Conservation (phyloP, 306 rosid genomes). For the Senna tora region DNA sequence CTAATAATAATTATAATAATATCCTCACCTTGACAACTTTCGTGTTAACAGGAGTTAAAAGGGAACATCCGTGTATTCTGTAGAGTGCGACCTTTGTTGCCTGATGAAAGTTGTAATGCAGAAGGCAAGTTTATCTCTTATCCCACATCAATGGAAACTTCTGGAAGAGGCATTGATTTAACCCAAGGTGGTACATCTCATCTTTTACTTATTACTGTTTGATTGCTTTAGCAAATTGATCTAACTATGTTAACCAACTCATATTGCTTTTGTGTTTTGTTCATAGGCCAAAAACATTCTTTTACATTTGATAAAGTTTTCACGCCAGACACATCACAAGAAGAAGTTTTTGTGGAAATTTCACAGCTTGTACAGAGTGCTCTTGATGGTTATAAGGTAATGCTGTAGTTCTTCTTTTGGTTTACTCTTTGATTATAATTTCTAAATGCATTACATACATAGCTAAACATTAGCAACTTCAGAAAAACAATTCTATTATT, state of each 20-base stretch:
- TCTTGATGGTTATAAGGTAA: slow-evolving; percentile 98
- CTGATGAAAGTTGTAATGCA: slow-evolving; percentile 64
- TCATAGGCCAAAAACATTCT: slow-evolving; percentile 84
- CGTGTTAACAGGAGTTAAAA: slow-evolving; percentile 74
- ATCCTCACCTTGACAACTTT: slow-evolving; percentile 28
- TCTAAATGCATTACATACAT: slow-evolving; percentile 26
- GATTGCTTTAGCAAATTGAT: slow-evolving; percentile 22
- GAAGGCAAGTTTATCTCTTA: slow-evolving; percentile 75
- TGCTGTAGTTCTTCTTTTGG: slow-evolving; percentile 31
- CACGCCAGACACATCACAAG: slow-evolving; percentile 77
- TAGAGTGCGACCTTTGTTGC: slow-evolving; percentile 88
- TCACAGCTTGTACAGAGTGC: slow-evolving; percentile 99
- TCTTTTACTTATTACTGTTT: slow-evolving; percentile 23
- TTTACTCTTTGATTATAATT: slow-evolving; percentile 8
- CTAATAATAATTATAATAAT: not conserved
- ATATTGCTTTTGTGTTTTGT: slow-evolving; percentile 28
- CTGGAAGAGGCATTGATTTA: slow-evolving; percentile 84
- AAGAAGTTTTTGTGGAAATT: slow-evolving; percentile 85
- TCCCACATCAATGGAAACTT: slow-evolving; percentile 86
- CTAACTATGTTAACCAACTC: slow-evolving; percentile 31
- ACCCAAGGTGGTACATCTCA: slow-evolving; percentile 65
- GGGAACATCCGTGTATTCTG: slow-evolving; percentile 98
- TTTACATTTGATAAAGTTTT: slow-evolving; percentile 93
- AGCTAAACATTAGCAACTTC: not conserved
- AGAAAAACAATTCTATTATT: not conserved